These are phyloP conservation scores for Pelargonium cotyledonis DNA, from an alignment of 441 rosid species.

Conservation along the genomic window DNA sequence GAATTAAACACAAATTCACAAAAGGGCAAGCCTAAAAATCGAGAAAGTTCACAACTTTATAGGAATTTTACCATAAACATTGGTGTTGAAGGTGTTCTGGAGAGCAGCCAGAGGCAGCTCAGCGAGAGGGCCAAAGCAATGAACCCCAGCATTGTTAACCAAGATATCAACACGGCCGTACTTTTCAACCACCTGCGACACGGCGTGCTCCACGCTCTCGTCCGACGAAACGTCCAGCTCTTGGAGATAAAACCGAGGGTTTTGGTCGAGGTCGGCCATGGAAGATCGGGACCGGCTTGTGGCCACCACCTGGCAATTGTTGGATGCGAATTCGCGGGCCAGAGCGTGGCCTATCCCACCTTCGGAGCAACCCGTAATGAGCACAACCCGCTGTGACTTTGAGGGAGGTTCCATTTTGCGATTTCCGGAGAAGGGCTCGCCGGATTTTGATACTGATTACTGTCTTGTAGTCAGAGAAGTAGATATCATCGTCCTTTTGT, in stretches of 20 bases:
- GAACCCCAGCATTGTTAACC: slow-evolving; percentile 81
- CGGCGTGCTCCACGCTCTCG: slow-evolving; percentile 36
- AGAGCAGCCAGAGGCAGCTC: slow-evolving; percentile 60
- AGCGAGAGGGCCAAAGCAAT: slow-evolving; percentile 72
- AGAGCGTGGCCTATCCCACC: slow-evolving; percentile 86
- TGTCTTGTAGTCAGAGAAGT: too few species aligned
- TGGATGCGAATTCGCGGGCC: slow-evolving; percentile 63
- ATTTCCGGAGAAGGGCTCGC: too few species aligned
- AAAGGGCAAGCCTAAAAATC: not conserved
- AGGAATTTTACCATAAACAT: slow-evolving; percentile 51
- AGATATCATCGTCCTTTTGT: too few species aligned
- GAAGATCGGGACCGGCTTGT: slow-evolving; percentile 53
- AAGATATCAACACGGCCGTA: slow-evolving; percentile 66
- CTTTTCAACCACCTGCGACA: slow-evolving; percentile 47
- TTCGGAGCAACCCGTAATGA: slow-evolving; percentile 69
- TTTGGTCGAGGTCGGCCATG: slow-evolving; percentile 65
- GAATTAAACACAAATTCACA: not conserved
- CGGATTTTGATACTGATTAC: too few species aligned
- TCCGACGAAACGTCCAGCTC: slow-evolving; percentile 79
- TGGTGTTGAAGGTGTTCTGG: slow-evolving; percentile 57
- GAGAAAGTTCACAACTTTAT: not conserved
- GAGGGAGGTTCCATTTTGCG: slow-evolving; percentile 32
- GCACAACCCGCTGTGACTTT: slow-evolving; percentile 42
- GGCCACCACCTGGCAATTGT: slow-evolving; percentile 63
- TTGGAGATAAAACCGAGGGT: slow-evolving; percentile 47